Evolutionary conservation across 2,329 filamentous ascomycete species (phyloP).

Genomic region (Penicillium oxalicum): DNA sequence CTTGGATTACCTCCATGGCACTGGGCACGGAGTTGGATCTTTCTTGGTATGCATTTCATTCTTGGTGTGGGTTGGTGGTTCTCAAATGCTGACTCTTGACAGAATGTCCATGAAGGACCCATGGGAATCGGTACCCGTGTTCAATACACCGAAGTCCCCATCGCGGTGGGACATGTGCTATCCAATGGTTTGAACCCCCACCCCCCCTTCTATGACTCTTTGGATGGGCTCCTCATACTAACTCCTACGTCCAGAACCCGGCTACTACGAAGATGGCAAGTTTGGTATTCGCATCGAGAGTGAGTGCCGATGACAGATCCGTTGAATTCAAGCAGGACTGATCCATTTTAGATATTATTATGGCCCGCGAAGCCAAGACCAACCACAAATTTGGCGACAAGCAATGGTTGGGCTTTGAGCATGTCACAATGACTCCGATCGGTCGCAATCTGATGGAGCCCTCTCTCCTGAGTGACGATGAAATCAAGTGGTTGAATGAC

Average conservation of each 20-base stretch:
- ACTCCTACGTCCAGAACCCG: conserved; percentile 58
- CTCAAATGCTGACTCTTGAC: conserved; percentile 13
- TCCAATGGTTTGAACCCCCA: conserved; percentile 56
- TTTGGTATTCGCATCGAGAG: conserved; percentile 96
- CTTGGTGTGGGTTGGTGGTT: background rate
- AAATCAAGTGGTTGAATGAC: conserved; percentile 80
- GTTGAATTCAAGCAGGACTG: conserved; percentile 3
- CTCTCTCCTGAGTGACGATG: conserved; percentile 61
- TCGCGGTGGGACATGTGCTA: conserved; percentile 88
- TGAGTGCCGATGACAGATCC: conserved; percentile 23
- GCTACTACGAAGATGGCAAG: conserved; percentile 91
- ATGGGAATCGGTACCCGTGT: conserved; percentile 92
- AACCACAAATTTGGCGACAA: conserved; percentile 87
- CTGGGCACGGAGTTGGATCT: conserved; percentile 90
- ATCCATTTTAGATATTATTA: conserved; percentile 60
- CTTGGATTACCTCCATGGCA: conserved; percentile 92
- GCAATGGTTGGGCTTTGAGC: conserved; percentile 89
- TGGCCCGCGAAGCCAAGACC: conserved; percentile 84
- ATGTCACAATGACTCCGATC: conserved; percentile 94
- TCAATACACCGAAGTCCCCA: conserved; percentile 82
- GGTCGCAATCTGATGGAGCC: conserved; percentile 82
- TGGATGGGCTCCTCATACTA: background rate
- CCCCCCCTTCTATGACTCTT: too few species aligned
- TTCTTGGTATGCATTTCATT: conserved; percentile 54
- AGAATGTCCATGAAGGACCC: conserved; percentile 93